Evolutionary conservation across 768 basidiomycete species (phyloP), one percentile per base, ranked within the genome.

Genomic region (Tylopilus subfusipes): DNA sequence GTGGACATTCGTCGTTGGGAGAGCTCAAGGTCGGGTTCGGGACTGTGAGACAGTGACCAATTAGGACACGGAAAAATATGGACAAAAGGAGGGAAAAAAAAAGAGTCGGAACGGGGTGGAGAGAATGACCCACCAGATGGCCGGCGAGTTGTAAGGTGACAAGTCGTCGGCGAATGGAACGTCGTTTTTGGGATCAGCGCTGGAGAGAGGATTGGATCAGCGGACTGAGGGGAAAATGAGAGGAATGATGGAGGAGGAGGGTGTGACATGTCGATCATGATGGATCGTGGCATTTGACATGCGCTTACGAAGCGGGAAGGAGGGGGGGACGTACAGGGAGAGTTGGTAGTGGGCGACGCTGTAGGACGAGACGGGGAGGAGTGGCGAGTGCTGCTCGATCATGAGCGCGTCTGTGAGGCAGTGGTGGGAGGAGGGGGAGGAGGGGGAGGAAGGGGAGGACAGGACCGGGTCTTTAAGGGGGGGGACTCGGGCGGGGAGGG

Each of bases 1-100:
- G 80, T 78, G 71, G 89, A 90, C 89, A 91, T 90, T 66, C 88
- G 85, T 65, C 88, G 79, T 53, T 59, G 59, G 55, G 64, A 30
- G 43, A 86, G 83, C 70, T 82, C 82, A 58, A 81, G 64, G 69
- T 79, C 82, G 57, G 76, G 62, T 43, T 78, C 74, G 55, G 74
- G 63, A 63, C 75, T 78, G 66, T 14, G 50, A 60, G 49, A 58
- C 50, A 59, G 54, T 50, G 38, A 47, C 50, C 39, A 55, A 54
- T 57, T 47, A 56, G 36, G 48, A 50, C 48, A 52, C 50, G 27
- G 49, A 55, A 50, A 39, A 62, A 57, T 57, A 48, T 49, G 52
- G 31, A 36, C 3, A 38, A 24, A 36, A 45, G 44, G 4, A 43
- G 42, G 60, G 58, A 40, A 39, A 42, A 53, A n/a, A 51, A 51